Percentiles rank a stretch among this genome's conserved stretches.
Conservation (phyloP, 805 yeast genomes). For the Ogataea kodamae region DNA sequence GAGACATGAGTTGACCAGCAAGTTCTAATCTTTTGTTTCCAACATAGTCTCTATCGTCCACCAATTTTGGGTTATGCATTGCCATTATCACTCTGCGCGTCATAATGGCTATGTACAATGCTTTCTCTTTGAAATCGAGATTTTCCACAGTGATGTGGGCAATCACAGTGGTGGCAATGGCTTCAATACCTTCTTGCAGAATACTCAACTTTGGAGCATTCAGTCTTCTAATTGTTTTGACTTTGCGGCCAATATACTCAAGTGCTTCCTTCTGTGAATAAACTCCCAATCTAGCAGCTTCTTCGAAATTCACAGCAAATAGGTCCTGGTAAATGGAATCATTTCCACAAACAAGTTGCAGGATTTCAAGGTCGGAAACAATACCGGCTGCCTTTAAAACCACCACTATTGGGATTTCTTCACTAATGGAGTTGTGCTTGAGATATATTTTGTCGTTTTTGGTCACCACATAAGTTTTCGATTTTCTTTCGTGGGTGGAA, state of each 20-base stretch:
- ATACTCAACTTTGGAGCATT: conserved; percentile 75
- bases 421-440: conserved; percentile 93
- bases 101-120: conserved; percentile 92
- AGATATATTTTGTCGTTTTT: conserved; percentile 85
- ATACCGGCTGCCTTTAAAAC: conserved; percentile 94
- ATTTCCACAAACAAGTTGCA: conserved; percentile 91
- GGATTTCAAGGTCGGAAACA: conserved; percentile 84
- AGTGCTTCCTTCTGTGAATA: conserved; percentile 93
- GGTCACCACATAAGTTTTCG: conserved; percentile 93
- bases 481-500: conserved; percentile 96
- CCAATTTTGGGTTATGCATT: conserved; percentile 88
- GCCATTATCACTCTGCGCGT: conserved; percentile 95
- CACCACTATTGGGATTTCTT: conserved; percentile 92
- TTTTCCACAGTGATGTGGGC: conserved; percentile 87
- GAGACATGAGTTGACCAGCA: conserved; percentile 95
- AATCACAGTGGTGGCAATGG: conserved; percentile 90
- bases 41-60: conserved; percentile 98
- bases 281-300: conserved; percentile 79
- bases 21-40: conserved; percentile 96
- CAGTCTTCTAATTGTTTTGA: conserved; percentile 85
- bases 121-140: conserved; percentile 89
- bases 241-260: conserved; percentile 85
- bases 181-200: conserved; percentile 94
- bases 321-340: conserved; percentile 86
- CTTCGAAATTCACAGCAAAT: conserved; percentile 91